Conservation (phyloP, 805 yeast genomes). For the Clavispora santaluciae region DNA sequence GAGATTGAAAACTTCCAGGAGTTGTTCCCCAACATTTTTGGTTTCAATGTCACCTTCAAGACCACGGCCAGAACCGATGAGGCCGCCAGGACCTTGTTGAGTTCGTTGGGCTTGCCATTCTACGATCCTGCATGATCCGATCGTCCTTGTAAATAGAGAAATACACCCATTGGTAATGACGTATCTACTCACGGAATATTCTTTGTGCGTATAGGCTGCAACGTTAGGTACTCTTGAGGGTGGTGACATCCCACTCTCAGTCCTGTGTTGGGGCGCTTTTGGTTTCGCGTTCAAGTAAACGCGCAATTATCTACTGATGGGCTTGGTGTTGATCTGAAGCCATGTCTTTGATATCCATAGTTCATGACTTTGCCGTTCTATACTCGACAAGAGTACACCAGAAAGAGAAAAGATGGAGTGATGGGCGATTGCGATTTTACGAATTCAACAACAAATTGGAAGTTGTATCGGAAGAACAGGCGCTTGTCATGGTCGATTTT, state of each 20-base stretch:
- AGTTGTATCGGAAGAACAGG: slow-evolving; percentile 32
- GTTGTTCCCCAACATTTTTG: slow-evolving; percentile 81
- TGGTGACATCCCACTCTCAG: too few relatives aligned
- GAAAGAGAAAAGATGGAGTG: slow-evolving; percentile 48
- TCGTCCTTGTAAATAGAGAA: slow-evolving; percentile 7
- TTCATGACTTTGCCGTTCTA: slow-evolving; percentile 43
- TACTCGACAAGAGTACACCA: slow-evolving; percentile 43
- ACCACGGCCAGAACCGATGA: slow-evolving; percentile 88
- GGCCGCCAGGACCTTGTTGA: slow-evolving; percentile 80
- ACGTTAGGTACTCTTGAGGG: too few relatives aligned
- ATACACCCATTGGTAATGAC: neutral
- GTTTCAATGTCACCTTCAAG: slow-evolving; percentile 78
- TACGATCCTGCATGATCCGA: slow-evolving; percentile 15
- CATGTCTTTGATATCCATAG: slow-evolving; percentile 27
- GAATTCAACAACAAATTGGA: slow-evolving; percentile 46
- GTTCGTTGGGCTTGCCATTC: slow-evolving; percentile 82
- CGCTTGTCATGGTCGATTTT: slow-evolving; percentile 33
- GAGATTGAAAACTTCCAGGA: slow-evolving; percentile 90
- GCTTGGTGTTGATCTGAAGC: neutral
- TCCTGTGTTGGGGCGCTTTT: too few relatives aligned
- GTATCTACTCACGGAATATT: too few relatives aligned
- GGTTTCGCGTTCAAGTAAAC: neutral
- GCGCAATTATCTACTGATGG: neutral
- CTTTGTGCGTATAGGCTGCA: too few relatives aligned
- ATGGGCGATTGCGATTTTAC: slow-evolving; percentile 43